Percentiles rank a stretch among this genome's conserved stretches.
phyloP scores from a whole-genome alignment of 1,139 yeast genomes.

The Diutina siamensis region DNA sequence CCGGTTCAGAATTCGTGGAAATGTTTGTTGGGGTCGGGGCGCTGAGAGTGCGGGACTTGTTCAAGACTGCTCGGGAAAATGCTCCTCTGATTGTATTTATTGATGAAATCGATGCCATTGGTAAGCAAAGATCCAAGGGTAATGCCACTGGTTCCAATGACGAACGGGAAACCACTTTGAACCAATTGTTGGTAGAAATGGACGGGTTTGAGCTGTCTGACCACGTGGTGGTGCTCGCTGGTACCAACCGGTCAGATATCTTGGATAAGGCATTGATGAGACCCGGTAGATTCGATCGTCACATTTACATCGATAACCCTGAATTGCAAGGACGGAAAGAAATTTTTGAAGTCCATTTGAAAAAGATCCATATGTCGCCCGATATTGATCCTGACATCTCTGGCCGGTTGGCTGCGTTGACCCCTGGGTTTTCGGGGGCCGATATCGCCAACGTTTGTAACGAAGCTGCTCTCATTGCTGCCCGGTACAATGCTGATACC shows the following conservation, averaged over 20 bases:
- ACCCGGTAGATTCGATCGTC: slow-evolving; percentile 82
- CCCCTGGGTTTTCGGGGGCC: slow-evolving; percentile 82
- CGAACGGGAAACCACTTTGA: slow-evolving; percentile 70
- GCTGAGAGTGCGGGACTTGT: slow-evolving; percentile 68
- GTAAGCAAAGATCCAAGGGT: slow-evolving; percentile 59
- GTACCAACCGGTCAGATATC: slow-evolving; percentile 75
- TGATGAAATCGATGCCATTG: slow-evolving; percentile 81
- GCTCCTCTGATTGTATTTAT: slow-evolving; percentile 74
- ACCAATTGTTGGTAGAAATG: slow-evolving; percentile 75
- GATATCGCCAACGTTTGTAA: slow-evolving; percentile 78
- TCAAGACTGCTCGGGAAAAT: slow-evolving; percentile 68
- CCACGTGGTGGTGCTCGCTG: slow-evolving; percentile 72
- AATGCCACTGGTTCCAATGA: slow-evolving; percentile 52
- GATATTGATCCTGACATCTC: slow-evolving; percentile 45
- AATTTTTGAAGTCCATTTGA: slow-evolving; percentile 59
- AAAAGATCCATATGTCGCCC: slow-evolving; percentile 35
- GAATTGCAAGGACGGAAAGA: slow-evolving; percentile 71
- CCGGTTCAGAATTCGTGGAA: slow-evolving; percentile 72
- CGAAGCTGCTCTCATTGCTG: slow-evolving; percentile 76
- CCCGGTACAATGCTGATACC: slow-evolving; percentile 46
- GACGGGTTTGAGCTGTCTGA: slow-evolving; percentile 69
- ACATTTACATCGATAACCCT: slow-evolving; percentile 61
- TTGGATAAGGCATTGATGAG: slow-evolving; percentile 66
- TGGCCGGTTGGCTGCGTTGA: slow-evolving; percentile 64
- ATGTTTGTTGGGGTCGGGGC: slow-evolving; percentile 86